Percentiles rank a stretch among this genome's conserved stretches.
These are phyloP conservation scores for Tuber magnatum DNA, from an alignment of 495 filamentous ascomycete genomes.

Conservation along the genomic window DNA sequence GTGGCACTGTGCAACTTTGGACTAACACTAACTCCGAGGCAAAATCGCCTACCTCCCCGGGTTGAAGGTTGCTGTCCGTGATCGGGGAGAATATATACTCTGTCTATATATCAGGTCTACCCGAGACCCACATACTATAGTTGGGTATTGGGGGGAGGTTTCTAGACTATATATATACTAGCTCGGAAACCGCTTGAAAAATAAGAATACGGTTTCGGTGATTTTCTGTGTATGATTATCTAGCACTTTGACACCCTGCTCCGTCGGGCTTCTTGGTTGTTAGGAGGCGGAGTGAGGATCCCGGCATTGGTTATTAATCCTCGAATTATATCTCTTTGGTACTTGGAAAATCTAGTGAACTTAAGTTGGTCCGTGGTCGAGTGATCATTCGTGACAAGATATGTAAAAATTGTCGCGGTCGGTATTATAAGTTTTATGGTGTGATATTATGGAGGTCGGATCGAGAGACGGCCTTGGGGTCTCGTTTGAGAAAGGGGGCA, in stretches of 20 bases:
- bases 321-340: neutral
- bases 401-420: neutral
- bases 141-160: neutral
- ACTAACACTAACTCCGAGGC: neutral
- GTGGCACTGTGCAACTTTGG: neutral
- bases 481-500: neutral
- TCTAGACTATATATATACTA: neutral
- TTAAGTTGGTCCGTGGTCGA: neutral
- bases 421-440: neutral
- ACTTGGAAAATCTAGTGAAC: neutral
- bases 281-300: neutral
- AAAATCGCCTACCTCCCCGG: neutral
- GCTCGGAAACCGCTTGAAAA: neutral
- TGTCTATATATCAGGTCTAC: too few relatives aligned
- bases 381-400: neutral
- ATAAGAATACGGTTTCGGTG: neutral
- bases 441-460: neutral
- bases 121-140: neutral
- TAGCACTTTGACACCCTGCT: neutral
- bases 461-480: neutral
- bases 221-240: neutral
- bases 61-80: neutral
- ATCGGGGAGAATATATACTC: neutral
- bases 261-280: neutral
- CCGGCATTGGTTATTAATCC: neutral